A percentile compares a stretch with the other conserved stretches of the same genome.
phyloP scores from a whole-genome alignment of 2,329 filamentous ascomycete genomes.

The Aspergillus sp. region DNA sequence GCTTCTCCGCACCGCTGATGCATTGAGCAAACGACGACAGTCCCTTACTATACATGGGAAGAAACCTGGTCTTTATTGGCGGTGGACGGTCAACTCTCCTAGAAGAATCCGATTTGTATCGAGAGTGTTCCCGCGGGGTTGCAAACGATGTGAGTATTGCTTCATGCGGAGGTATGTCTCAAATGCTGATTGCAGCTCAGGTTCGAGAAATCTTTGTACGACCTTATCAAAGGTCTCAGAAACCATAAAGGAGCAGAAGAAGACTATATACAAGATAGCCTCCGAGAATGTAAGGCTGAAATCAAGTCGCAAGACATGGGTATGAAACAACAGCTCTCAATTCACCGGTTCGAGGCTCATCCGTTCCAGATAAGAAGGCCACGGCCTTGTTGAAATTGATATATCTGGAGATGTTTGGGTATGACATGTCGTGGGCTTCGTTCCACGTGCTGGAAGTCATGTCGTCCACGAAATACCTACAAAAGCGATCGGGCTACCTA shows the following conservation, averaged over 20 bases:
- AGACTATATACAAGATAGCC: constrained; percentile 87
- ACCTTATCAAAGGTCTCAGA: constrained; percentile 93
- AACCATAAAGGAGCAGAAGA: constrained; percentile 94
- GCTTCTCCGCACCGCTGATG: too few relatives aligned
- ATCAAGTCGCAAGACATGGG: constrained; percentile 92
- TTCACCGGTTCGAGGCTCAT: not conserved
- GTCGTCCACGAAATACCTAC: constrained; percentile 90
- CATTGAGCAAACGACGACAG: not conserved
- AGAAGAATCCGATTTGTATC: too few relatives aligned
- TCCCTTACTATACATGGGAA: too few relatives aligned
- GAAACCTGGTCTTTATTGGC: too few relatives aligned
- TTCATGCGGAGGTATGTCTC: not conserved
- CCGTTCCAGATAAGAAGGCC: constrained; percentile 76
- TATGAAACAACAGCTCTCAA: constrained; percentile 39
- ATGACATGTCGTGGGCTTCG: constrained; percentile 99
- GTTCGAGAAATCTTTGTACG: constrained; percentile 99
- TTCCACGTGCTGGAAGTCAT: constrained; percentile 99
- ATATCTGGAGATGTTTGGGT: constrained; percentile 97
- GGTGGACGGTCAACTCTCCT: too few relatives aligned
- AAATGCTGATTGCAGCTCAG: constrained; percentile 44
- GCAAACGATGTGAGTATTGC: constrained; percentile 12
- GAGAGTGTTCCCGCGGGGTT: not conserved
- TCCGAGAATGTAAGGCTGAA: constrained; percentile 94
- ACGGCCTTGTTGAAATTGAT: constrained; percentile 93
- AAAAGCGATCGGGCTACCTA: constrained; percentile 93